These are phyloP conservation scores for Podospora fimiseda DNA, from an alignment of 495 filamentous ascomycete genomes.

Conservation along the genomic window DNA sequence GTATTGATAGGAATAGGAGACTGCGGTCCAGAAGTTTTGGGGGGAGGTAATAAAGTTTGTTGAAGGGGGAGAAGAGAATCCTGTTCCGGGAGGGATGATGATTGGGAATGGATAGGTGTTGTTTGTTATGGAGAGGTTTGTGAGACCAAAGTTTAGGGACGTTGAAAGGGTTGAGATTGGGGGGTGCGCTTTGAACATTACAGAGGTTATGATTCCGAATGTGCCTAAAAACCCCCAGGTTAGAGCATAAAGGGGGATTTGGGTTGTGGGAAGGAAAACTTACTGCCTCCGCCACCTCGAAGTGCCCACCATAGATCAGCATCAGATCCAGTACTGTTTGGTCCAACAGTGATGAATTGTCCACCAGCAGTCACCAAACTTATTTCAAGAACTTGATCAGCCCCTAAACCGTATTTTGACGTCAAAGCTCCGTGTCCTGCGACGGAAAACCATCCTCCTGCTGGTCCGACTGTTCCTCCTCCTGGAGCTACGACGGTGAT, in stretches of 20 bases:
- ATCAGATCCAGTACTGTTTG: conserved; percentile 31
- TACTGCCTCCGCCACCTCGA: conserved; percentile 51
- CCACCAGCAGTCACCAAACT: conserved; percentile 54
- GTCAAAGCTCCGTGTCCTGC: conserved; percentile 44
- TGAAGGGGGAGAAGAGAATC: too few species aligned
- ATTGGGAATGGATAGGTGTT: conserved; percentile 19
- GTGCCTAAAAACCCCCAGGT: too few species aligned
- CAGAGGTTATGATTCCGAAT: conserved; percentile 49
- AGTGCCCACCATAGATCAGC: conserved; percentile 58
- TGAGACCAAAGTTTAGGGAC: conserved; percentile 3
- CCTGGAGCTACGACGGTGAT: conserved; percentile 42
- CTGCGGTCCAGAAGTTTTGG: conserved; percentile 47
- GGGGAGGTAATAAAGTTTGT: conserved; percentile 22
- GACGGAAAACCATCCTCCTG: conserved; percentile 46
- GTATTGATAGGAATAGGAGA: conserved; percentile 37
- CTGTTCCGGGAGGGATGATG: conserved; percentile 16
- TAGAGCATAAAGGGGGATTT: not conserved
- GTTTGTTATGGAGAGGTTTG: conserved; percentile 4
- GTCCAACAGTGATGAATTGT: conserved; percentile 45
- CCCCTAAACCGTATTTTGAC: conserved; percentile 42
- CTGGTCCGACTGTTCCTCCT: conserved; percentile 42
- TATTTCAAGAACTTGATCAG: conserved; percentile 47
- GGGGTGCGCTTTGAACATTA: conserved; percentile 38
- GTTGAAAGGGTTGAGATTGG: conserved; percentile 21
- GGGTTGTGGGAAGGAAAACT: not conserved